These are phyloP conservation scores for Ceratocystiopsis brevicomis DNA, from an alignment of 2,329 filamentous ascomycete species.

Conservation along the genomic window DNA sequence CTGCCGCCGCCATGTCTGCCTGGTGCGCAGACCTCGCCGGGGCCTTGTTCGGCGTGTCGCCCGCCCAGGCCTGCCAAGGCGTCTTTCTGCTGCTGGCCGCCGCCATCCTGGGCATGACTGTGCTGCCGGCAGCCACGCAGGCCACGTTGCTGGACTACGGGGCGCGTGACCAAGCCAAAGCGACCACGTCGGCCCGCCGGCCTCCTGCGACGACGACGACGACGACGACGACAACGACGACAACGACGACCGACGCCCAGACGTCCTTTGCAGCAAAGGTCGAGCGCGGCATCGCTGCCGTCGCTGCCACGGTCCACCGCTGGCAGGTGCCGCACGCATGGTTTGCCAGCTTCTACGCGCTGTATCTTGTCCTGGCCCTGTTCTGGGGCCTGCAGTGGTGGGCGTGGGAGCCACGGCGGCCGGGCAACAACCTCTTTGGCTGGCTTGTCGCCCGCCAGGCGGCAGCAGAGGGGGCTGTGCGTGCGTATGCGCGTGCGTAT, in stretches of 20 bases:
- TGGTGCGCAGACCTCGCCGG: not conserved
- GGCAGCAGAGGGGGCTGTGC: not conserved
- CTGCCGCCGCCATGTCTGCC: no score
- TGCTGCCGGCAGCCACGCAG: slow-evolving; percentile 25
- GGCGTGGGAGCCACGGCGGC: slow-evolving; percentile 14
- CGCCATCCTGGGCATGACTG: slow-evolving; percentile 22
- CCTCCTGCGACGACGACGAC: no score
- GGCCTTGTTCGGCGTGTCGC: slow-evolving; percentile 4
- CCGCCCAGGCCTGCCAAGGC: slow-evolving; percentile 22
- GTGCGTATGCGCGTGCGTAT: not conserved
- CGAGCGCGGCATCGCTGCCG: slow-evolving; percentile 1
- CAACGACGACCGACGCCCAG: not conserved
- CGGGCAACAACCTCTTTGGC: slow-evolving; percentile 1
- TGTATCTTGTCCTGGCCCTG: slow-evolving; percentile 47
- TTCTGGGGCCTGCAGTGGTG: slow-evolving; percentile 53
- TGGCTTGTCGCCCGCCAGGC: slow-evolving; percentile 1
- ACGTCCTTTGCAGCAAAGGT: not conserved
- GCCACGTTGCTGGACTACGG: slow-evolving; percentile 31
- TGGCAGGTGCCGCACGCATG: slow-evolving; percentile 49
- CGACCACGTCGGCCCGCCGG: no score
- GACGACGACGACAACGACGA: not conserved
- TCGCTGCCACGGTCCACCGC: slow-evolving; percentile 1
- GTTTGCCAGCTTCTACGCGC: slow-evolving; percentile 75
- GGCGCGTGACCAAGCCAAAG: slow-evolving; percentile 17
- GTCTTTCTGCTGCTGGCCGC: slow-evolving; percentile 27